Base-by-base conservation (phyloP, 345 rosid genomes). In the Sisymbrium irio region DNA sequence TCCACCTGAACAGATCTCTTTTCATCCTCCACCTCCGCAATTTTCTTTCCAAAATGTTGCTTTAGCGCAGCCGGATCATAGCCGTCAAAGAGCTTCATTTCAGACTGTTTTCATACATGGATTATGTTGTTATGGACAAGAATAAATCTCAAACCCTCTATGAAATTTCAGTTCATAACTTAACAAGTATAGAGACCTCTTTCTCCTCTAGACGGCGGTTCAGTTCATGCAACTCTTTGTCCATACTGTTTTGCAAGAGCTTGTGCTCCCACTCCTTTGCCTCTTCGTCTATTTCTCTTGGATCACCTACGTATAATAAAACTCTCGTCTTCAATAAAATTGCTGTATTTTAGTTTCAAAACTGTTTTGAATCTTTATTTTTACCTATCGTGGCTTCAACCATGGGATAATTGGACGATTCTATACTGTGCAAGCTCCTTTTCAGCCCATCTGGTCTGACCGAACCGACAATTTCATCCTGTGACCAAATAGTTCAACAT, bases 211-310 rank as follows among this genome's bases (percentile, higher is more conserved):
- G 76, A 47, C 93, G 94, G 54, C 85, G 83, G 74, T 95, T 92
- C 69, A 95, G 76, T 73, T 95, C 98, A 65, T 89, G 87, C 81
- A 95, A 80, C 84, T 95, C 98, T 75, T 90, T 86, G 81, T 95
- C 98, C 96, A 95, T 79, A 22, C 92, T 88, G 80, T 87, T 92
- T 75, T 90, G 98, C 77, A 90, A 74, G 62, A 92, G 87, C n/a
- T 90, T 83, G 76, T 95, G 98, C 83, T 95, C 99, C 98, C 99
- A 92, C 78, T 92, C 98, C 75, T 92, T 95, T 17, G 92, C 88
- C 62, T 83, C 92, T 84, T 95, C 97, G 30, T 92, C 97, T 65
- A 88, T 77, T 76, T 92, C 97, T 66, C 81, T 81, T 28, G 93
- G 79, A 78, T 92, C 96, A 62, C 83, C 97, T 85, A 78, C 79